Percentiles rank a stretch among this genome's conserved stretches.
Conservation (phyloP, 345 rosid genomes). For the Tarenaya hassleriana region DNA sequence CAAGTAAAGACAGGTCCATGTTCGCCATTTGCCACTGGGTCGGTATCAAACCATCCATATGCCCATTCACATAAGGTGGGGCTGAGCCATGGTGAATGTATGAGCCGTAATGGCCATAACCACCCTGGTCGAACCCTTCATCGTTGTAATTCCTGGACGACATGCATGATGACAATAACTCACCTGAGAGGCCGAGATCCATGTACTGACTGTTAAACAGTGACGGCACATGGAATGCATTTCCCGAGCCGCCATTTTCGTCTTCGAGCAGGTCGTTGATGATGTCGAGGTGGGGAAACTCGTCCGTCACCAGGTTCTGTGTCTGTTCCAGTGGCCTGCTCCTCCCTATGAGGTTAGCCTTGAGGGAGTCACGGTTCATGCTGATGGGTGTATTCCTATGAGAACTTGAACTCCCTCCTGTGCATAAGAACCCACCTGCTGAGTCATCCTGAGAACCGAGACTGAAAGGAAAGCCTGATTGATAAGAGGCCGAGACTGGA, state of each 20-base stretch:
- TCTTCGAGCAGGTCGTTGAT: slow-evolving; percentile 95
- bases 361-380: slow-evolving; percentile 17
- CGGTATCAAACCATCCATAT: slow-evolving; percentile 20
- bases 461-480: slow-evolving; percentile 48
- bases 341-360: too few species aligned
- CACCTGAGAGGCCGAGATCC: slow-evolving; percentile 47
- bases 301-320: slow-evolving; percentile 55
- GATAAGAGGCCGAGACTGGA: slow-evolving; percentile 36
- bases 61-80: slow-evolving; percentile 3
- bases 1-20: slow-evolving; percentile 49
- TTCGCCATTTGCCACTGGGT: slow-evolving; percentile 63
- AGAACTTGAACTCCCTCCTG: slow-evolving; percentile 39
- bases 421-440: slow-evolving; percentile 31
- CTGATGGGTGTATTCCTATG: slow-evolving; percentile 32
- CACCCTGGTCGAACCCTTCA: slow-evolving; percentile 27
- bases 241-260: slow-evolving; percentile 42
- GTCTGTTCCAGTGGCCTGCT: slow-evolving; percentile 28
- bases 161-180: slow-evolving; percentile 38
- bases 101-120: slow-evolving; percentile 24
- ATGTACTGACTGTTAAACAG: slow-evolving; percentile 41
- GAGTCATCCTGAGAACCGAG: slow-evolving; percentile 39
- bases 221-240: slow-evolving; percentile 28
- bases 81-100: slow-evolving; percentile 25
- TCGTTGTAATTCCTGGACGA: slow-evolving; percentile 56
- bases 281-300: slow-evolving; percentile 94